Conservation (phyloP, 805 yeast species). For the Metschnikowia peoriensis region DNA sequence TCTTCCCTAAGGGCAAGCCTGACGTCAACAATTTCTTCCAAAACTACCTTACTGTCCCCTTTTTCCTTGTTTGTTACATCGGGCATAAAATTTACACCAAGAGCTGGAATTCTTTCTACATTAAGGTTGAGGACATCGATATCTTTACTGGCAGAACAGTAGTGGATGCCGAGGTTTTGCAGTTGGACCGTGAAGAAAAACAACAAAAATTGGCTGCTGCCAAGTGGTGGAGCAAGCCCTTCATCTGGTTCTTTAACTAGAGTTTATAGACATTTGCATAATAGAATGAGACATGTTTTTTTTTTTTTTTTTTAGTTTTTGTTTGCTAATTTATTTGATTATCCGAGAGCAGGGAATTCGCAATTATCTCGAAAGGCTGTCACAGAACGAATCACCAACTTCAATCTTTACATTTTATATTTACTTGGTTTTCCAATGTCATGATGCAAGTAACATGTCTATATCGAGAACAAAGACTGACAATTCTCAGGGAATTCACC, state of each 20-base stretch:
- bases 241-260: slow-evolving; percentile 17
- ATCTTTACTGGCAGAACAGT: slow-evolving; percentile 20
- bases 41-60: slow-evolving; percentile 25
- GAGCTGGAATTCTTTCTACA: slow-evolving; percentile 20
- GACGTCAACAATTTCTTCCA: slow-evolving; percentile 26
- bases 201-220: slow-evolving; percentile 13
- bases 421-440: too few species aligned
- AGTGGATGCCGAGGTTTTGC: slow-evolving; percentile 23
- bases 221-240: slow-evolving; percentile 14
- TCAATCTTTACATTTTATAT: too few species aligned
- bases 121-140: slow-evolving; percentile 22
- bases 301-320: too few species aligned
- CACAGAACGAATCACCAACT: too few species aligned
- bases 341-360: too few species aligned
- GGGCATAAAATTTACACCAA: slow-evolving; percentile 23
- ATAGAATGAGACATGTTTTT: not conserved
- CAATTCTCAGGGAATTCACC: too few species aligned
- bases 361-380: too few species aligned
- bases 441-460: too few species aligned
- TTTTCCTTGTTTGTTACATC: slow-evolving; percentile 20
- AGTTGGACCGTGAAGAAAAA: slow-evolving; percentile 23
- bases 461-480: too few species aligned
- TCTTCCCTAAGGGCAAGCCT: slow-evolving; percentile 32
- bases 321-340: too few species aligned
- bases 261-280: not conserved